Conservation (phyloP, 257 asterid species). For the Solanum phureja region DNA sequence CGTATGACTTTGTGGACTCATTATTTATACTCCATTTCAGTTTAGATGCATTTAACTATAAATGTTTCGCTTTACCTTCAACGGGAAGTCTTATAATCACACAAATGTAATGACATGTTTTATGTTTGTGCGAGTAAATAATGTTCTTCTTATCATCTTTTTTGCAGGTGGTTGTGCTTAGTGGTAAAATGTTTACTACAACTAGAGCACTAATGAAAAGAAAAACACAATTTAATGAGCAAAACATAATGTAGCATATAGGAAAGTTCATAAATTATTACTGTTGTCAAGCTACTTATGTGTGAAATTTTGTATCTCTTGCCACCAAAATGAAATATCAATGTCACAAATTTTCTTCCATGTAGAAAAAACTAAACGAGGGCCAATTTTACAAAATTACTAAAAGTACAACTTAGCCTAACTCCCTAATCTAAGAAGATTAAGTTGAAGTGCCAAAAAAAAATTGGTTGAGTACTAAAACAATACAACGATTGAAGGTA, state of each 20-base stretch:
- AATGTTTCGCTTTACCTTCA: not conserved
- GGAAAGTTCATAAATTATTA: not conserved
- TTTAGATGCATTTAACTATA: no score
- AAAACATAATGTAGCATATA: not conserved
- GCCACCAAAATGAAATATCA: not conserved
- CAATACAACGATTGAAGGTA: not conserved
- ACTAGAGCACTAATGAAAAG: not conserved
- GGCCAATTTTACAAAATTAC: not conserved
- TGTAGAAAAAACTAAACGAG: not conserved
- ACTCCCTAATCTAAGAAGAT: constrained; percentile 3
- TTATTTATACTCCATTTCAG: no score
- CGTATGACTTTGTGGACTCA: not conserved
- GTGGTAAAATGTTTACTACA: not conserved
- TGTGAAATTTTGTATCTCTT: not conserved
- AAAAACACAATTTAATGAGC: not conserved
- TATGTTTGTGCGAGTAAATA: not conserved
- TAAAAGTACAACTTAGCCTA: constrained; percentile 4
- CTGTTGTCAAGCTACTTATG: not conserved
- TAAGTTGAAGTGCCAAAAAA: not conserved
- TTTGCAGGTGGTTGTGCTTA: no score
- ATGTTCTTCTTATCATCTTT: no score
- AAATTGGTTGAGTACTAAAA: not conserved
- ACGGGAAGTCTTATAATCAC: not conserved
- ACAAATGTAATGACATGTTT: not conserved
- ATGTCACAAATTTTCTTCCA: not conserved